phyloP scores from a whole-genome alignment of 2,329 filamentous ascomycete species.

The Dactylellina sp. region DNA sequence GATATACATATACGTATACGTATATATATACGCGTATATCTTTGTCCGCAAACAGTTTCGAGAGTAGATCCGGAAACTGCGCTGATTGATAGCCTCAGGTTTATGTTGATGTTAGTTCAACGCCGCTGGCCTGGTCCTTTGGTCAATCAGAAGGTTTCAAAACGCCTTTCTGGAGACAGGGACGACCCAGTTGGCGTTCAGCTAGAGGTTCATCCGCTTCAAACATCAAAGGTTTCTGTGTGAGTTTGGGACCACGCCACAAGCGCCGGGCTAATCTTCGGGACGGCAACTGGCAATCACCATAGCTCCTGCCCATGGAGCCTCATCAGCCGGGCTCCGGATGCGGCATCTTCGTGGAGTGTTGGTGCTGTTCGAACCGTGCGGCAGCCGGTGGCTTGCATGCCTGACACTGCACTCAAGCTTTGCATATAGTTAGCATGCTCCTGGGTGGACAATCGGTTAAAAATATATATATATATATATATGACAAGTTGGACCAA shows the following conservation, averaged over 20 bases:
- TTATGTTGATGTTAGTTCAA: background rate
- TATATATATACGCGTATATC: background rate
- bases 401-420: too few relatives aligned
- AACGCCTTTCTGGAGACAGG: conserved; percentile 47
- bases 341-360: background rate
- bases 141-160: conserved; percentile 49
- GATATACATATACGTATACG: too few relatives aligned
- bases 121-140: conserved; percentile 26
- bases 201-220: conserved; percentile 22
- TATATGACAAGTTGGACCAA: too few relatives aligned
- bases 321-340: background rate
- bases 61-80: too few relatives aligned
- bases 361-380: too few relatives aligned
- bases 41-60: background rate
- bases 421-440: too few relatives aligned
- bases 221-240: conserved; percentile 50
- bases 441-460: too few relatives aligned
- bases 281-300: background rate
- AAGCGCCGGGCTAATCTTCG: conserved; percentile 47
- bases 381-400: too few relatives aligned
- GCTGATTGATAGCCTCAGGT: conserved; percentile 22
- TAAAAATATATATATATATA: too few relatives aligned
- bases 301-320: too few relatives aligned
- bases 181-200: conserved; percentile 28
- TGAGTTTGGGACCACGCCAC: conserved; percentile 48